These are phyloP conservation scores for Beauveria pseudobassiana DNA, from an alignment of 2,329 filamentous ascomycete genomes.

Conservation along the genomic window DNA sequence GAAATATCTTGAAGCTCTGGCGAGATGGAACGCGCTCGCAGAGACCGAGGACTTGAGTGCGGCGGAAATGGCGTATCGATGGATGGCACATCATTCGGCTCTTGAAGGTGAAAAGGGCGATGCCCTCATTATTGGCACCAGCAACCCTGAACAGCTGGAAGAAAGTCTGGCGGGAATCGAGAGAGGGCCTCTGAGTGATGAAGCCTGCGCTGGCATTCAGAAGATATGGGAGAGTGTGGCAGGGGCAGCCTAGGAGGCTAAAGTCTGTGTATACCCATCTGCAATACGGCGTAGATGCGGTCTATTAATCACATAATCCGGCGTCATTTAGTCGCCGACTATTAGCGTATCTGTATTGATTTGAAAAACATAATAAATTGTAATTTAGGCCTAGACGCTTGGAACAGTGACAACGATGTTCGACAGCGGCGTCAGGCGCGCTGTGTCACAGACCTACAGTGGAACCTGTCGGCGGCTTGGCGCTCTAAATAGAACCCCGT, in stretches of 20 bases:
- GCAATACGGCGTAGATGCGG: too few relatives aligned
- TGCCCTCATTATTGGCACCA: conserved; percentile 1
- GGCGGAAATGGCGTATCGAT: conserved; percentile 6
- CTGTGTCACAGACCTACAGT: background rate
- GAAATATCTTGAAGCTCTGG: conserved; percentile 10
- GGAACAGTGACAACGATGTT: too few relatives aligned
- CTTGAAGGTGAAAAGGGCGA: background rate
- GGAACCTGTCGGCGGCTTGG: background rate
- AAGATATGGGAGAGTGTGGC: conserved; percentile 8
- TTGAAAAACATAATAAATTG: too few relatives aligned
- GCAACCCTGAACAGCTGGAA: conserved; percentile 3
- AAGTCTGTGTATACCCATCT: too few relatives aligned
- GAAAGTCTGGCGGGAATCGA: background rate
- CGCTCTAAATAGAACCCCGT: background rate
- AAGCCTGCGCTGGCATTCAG: conserved; percentile 8
- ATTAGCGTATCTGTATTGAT: too few relatives aligned
- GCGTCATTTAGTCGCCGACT: too few relatives aligned
- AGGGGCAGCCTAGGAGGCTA: background rate
- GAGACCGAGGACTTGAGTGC: conserved; percentile 12
- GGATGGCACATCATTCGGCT: conserved; percentile 7
- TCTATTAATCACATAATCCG: too few relatives aligned
- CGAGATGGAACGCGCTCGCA: conserved; percentile 12
- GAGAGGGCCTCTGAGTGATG: conserved; percentile 11
- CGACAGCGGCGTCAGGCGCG: too few relatives aligned
- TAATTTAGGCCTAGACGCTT: too few relatives aligned